Evolutionary conservation across 176 grass and related monocot species (phyloP), one percentile per base, ranked within the genome.

Genomic region (Hsuehochloa calcarea): DNA sequence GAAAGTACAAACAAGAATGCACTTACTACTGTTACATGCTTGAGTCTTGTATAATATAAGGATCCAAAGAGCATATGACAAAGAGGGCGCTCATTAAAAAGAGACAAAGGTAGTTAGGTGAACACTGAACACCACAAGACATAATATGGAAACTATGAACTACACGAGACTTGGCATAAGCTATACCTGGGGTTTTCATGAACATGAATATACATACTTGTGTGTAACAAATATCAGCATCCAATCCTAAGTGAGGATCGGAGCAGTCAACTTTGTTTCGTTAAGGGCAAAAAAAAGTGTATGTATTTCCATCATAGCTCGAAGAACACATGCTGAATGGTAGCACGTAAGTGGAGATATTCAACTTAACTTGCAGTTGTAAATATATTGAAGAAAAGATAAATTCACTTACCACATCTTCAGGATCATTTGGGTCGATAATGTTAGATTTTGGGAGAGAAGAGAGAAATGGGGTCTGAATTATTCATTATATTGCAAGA

Each of bases 381-480:
- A 67, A 67, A 46, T 79, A 75, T n/a, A 34, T 81, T 49, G 5
- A 26, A 49, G 19, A 51, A 74, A 78, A 50, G 23, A 29, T 12
- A 14, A 80, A 75, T 65, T 68, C 77, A 86, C 89, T 90, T 84
- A 99, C 96, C 68, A 99, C 93, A 80, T 99, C 96, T 38, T 99
- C 96, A 46, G 93, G 81, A 81, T 99, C 96, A 89, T 75, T 92
- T 55, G 96, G 93, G 77, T 99, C 96, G 4, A 99, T 96, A n/a
- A n/a, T n/a, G n/a, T n/a, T n/a, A n/a, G n/a, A n/a, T n/a, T n/a
- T n/a, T n/a, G n/a, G n/a, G n/a, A n/a, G n/a, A n/a, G n/a, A n/a
- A n/a, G n/a, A n/a, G n/a, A n/a, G n/a, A n/a, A n/a, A n/a, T n/a
- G n/a, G n/a, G n/a, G n/a, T n/a, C n/a, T n/a, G n/a, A n/a, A n/a